Evolutionary conservation across 805 yeast genomes (phyloP).

Genomic region (Teunomyces tritomae): DNA sequence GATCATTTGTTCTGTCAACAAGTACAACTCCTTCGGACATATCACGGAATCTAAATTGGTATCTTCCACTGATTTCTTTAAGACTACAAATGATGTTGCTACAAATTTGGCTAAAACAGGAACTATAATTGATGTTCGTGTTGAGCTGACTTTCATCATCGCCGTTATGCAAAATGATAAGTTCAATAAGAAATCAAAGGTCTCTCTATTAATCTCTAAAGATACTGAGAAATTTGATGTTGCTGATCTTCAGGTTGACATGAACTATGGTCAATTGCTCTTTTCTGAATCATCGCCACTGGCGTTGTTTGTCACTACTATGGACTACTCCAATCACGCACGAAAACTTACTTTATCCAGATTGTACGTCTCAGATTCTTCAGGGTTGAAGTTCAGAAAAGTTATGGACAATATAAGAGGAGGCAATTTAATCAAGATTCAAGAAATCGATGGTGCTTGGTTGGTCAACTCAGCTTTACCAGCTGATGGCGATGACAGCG

Average conservation of each 20-base stretch:
- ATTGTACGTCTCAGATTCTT: slow-evolving; percentile 53
- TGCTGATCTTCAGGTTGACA: slow-evolving; percentile 39
- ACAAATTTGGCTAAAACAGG: slow-evolving; percentile 27
- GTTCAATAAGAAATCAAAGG: slow-evolving; percentile 34
- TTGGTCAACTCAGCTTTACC: slow-evolving; percentile 39
- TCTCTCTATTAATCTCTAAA: slow-evolving; percentile 44
- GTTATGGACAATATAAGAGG: slow-evolving; percentile 42
- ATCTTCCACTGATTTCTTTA: slow-evolving; percentile 45
- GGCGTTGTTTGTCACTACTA: slow-evolving; percentile 30
- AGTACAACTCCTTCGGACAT: slow-evolving; percentile 41
- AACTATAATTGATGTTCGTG: slow-evolving; percentile 29
- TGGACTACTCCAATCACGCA: slow-evolving; percentile 16
- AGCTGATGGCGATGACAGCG: slow-evolving; percentile 12
- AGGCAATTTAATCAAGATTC: slow-evolving; percentile 45
- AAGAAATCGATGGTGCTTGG: slow-evolving; percentile 61
- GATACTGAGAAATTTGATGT: slow-evolving; percentile 41
- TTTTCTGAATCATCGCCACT: slow-evolving; percentile 39
- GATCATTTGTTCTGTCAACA: slow-evolving; percentile 32
- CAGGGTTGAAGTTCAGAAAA: slow-evolving; percentile 50
- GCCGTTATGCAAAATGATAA: slow-evolving; percentile 42
- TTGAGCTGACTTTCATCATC: slow-evolving; percentile 41
- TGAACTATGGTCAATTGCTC: slow-evolving; percentile 33
- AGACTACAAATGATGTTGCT: slow-evolving; percentile 25
- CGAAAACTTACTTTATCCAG: slow-evolving; percentile 23
- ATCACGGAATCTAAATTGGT: slow-evolving; percentile 36